Evolutionary conservation across 2,329 filamentous ascomycete species (phyloP), one percentile per base, ranked within the genome.

Genomic region (Calonectria honghensis): DNA sequence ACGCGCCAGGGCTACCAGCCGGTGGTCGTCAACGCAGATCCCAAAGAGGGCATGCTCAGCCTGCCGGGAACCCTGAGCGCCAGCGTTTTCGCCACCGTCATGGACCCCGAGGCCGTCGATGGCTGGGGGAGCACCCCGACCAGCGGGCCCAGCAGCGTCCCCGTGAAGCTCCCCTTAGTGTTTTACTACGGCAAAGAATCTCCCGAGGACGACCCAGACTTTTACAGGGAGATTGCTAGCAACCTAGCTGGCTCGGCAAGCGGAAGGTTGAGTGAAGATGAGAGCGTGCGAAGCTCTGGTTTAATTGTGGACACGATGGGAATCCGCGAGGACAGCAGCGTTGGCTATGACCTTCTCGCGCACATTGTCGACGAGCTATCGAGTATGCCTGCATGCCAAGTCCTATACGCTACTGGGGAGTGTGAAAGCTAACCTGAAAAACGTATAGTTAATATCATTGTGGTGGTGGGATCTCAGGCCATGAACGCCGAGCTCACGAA

Each of bases 101-200:
- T 98, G 86, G 96, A 98, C 84, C 90, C 98, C 1, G 90, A 91
- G 80, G 88, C 89, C 2, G 94, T 96, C 81, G 93, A 95, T 75
- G 95, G 94, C 27, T 98, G 96, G 93, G 97, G 97, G 13, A 95
- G 91, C 78, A 96, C 95, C 79, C 96, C 96, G 0, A 98, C 96
- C 80, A 97, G 94, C 78, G 97, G 96, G 0, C 96, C 97, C 0
- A 97, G 94, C 79, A 91, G 93, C 0, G 93, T 98, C 24, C 96
- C 96, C 0, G 95, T 98, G 68, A 98, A 98, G 87, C 89, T 98
- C 79, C 97, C 97, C 6, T 87, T 99, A 69, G 95, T 96, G 35
- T 98, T 98, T 83, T 95, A 96, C 85, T 98, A 95, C 84, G 96
- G 97, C 20, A 88, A 94, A 76, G 89, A 91, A 68, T 92, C 89